phyloP scores from a whole-genome alignment of 2,329 filamentous ascomycete genomes.

The Penicillium sumatraense region DNA sequence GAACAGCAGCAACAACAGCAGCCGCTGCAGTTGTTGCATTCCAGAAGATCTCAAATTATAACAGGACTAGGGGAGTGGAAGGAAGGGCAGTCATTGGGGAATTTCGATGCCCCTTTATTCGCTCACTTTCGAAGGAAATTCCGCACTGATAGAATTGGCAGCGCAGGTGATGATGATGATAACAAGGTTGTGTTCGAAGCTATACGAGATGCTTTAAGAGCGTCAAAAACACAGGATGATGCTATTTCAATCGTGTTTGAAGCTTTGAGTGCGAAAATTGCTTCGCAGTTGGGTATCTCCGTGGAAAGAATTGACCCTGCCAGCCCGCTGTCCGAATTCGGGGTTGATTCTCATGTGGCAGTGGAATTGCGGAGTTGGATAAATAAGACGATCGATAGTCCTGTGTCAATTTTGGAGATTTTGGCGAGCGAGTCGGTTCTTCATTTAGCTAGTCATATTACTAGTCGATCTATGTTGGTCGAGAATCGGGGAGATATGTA shows the following conservation, averaged over 20 bases:
- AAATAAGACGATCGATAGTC: constrained; percentile 36
- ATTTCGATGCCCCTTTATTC: constrained; percentile 30
- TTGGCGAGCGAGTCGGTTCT: constrained; percentile 29
- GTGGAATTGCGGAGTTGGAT: constrained; percentile 53
- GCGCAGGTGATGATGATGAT: not conserved
- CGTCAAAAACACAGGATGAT: constrained; percentile 19
- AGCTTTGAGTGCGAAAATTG: constrained; percentile 23
- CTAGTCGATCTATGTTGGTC: constrained; percentile 9
- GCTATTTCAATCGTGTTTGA: constrained; percentile 19
- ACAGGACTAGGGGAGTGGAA: constrained; percentile 31
- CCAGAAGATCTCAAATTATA: constrained; percentile 20
- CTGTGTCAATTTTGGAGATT: constrained; percentile 33
- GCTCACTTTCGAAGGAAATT: constrained; percentile 26
- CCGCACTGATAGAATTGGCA: not conserved
- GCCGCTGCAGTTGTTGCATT: not conserved
- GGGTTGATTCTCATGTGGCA: constrained; percentile 51
- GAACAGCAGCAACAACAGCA: not conserved
- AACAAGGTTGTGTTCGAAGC: constrained; percentile 13
- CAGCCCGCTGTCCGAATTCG: constrained; percentile 39
- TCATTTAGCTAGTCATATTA: constrained; percentile 29
- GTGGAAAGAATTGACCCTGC: constrained; percentile 25
- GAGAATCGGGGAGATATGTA: not conserved
- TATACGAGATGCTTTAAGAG: constrained; percentile 16
- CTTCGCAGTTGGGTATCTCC: constrained; percentile 23
- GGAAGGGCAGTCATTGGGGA: constrained; percentile 22